Percentiles rank a stretch among this genome's conserved stretches.
Conservation (phyloP, 2,329 filamentous ascomycete genomes). For the Xylaria sp. region DNA sequence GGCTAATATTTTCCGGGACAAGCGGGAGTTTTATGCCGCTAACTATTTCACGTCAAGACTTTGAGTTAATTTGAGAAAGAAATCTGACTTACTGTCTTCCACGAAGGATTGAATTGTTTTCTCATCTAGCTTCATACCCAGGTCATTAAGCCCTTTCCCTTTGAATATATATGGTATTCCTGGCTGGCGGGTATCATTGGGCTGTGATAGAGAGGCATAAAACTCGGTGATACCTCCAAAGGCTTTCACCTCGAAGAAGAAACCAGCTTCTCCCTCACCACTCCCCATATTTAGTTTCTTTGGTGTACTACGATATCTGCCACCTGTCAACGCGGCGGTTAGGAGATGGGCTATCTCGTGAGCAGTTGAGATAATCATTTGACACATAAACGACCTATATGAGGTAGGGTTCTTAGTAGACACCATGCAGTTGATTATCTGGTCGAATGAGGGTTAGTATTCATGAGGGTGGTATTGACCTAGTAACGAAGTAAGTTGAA, state of each 20-base stretch:
- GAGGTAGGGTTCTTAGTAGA: neutral
- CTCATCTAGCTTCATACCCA: neutral
- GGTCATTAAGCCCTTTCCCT: neutral
- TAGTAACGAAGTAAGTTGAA: neutral
- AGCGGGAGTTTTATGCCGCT: neutral
- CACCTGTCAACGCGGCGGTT: neutral
- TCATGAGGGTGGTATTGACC: neutral
- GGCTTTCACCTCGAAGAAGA: neutral
- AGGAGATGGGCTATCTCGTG: neutral
- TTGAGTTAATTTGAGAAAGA: neutral
- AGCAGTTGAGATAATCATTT: neutral
- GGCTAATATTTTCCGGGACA: neutral
- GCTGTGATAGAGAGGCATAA: neutral
- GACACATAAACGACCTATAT: neutral
- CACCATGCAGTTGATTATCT: constrained; percentile 1
- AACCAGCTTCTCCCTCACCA: neutral
- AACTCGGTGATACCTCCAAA: neutral
- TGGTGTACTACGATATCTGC: neutral
- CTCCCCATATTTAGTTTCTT: neutral
- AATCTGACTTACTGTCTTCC: neutral
- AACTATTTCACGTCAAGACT: neutral
- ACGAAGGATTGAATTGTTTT: neutral
- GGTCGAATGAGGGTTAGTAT: neutral
- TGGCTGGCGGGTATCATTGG: neutral
- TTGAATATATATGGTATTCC: neutral